Evolutionary conservation across 371 early-diverging fungal genomes (phyloP).

Genomic region (Mortierella sp.): DNA sequence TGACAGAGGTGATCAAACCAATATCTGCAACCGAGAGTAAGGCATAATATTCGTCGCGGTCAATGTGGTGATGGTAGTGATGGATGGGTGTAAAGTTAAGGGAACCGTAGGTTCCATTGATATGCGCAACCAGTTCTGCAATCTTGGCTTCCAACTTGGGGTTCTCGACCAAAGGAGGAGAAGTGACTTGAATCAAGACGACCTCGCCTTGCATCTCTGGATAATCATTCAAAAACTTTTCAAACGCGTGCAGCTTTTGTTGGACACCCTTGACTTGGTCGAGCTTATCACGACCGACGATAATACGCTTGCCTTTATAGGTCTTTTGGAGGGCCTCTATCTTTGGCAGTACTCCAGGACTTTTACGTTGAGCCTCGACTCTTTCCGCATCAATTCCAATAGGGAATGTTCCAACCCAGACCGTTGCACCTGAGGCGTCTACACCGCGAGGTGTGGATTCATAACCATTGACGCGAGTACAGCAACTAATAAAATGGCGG

Average conservation of each 20-base stretch:
- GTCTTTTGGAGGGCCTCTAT: conserved; percentile 84
- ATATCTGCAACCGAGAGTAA: conserved; percentile 95
- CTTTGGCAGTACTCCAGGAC: conserved; percentile 71
- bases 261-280: conserved; percentile 98
- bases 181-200: conserved; percentile 90
- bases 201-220: conserved; percentile 93
- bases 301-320: conserved; percentile 93
- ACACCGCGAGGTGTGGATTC: conserved; percentile 90
- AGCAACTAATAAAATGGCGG: conserved; percentile 94
- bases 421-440: conserved; percentile 77
- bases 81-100: conserved; percentile 96
- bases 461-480: conserved; percentile 89
- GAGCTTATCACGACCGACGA: conserved; percentile 98
- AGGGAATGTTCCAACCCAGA: conserved; percentile 92
- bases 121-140: conserved; percentile 88
- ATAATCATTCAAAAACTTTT: conserved; percentile 89
- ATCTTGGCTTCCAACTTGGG: conserved; percentile 85
- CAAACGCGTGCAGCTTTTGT: conserved; percentile 96
- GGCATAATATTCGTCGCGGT: conserved; percentile 95
- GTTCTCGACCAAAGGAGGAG: conserved; percentile 64
- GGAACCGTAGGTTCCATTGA: conserved; percentile 95
- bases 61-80: conserved; percentile 95
- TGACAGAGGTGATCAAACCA: conserved; percentile 93
- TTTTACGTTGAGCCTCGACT: conserved; percentile 60
- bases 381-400: conserved; percentile 94